Base-by-base conservation (phyloP, 768 basidiomycete species). In the Sarcodon sp. region DNA sequence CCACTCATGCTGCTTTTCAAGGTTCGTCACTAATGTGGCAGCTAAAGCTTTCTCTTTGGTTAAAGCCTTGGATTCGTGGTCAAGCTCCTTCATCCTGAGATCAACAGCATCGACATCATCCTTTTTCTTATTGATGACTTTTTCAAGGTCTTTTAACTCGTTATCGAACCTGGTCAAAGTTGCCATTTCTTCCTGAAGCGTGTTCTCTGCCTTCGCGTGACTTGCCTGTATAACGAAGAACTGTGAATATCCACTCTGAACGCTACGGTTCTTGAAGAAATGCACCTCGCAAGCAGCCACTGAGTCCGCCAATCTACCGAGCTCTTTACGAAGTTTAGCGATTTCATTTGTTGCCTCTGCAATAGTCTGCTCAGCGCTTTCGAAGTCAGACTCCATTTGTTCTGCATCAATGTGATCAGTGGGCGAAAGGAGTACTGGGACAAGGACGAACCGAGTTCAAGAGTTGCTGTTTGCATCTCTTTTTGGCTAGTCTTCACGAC, bases 1-100 rank as follows among this genome's bases (percentile, higher is more conserved):
- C 96, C 96, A 98, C 0, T 82, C 74, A 55, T 84, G 75, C 59
- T 82, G 75, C 57, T 82, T 79, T 66, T 96, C 91, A n/a, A 94
- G 70, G 44, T 72, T 75, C 21, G 71, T 61, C 27, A 82, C 74
- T 35, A 57, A 48, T 41, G 76, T 79, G 32, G 60, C 58, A 1
- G 79, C 77, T 1, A 70, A 55, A 6, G 73, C 64, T 57, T 73
- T 73, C 48, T 96, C 91, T 62, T 83, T 88, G 32, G 62, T 69
- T 33, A 84, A 61, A 9, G 64, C 64, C 41, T 71, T 69, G 4
- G 87, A 66, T 2, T 84, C 83, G 54, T 91, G 86, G 39, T 85
- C 83, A 12, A 83, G 59, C 59, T 83, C 69, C 55, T 77, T 77
- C 35, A 85, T 53, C 43, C 69, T 62, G 10, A 90, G 64, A 3